These are phyloP conservation scores for Neurospora sp. DNA, from an alignment of 495 filamentous ascomycete genomes.

Conservation along the genomic window DNA sequence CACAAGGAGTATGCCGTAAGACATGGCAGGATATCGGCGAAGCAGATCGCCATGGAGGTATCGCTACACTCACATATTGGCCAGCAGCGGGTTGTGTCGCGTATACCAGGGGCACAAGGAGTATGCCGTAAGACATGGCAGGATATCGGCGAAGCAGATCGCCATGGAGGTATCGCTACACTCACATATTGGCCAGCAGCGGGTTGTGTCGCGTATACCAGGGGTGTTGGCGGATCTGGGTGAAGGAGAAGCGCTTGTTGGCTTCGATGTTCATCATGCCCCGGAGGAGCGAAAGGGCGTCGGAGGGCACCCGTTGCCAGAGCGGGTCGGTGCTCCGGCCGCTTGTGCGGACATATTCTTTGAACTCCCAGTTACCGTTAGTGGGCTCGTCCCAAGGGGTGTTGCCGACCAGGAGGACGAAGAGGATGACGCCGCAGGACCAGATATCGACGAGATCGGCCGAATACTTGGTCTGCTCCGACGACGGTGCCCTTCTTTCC, in stretches of 20 bases:
- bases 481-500: slow-evolving; percentile 27
- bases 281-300: slow-evolving; percentile 76
- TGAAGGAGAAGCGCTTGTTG: slow-evolving; percentile 66
- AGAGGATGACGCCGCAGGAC: slow-evolving; percentile 94
- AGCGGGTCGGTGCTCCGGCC: slow-evolving; percentile 75
- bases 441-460: slow-evolving; percentile 87
- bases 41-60: no score
- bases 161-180: no score
- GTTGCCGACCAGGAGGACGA: slow-evolving; percentile 90
- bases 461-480: slow-evolving; percentile 58
- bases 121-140: no score
- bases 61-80: no score
- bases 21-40: no score
- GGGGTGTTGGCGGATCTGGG: slow-evolving; percentile 82
- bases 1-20: no score
- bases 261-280: slow-evolving; percentile 88
- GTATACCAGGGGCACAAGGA: no score
- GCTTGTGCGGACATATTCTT: slow-evolving; percentile 71
- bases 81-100: no score
- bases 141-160: no score
- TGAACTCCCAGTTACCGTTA: slow-evolving; percentile 64
- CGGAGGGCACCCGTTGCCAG: slow-evolving; percentile 68
- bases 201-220: slow-evolving; percentile 87
- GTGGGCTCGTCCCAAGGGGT: slow-evolving; percentile 97
- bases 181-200: no score